Evolutionary conservation across 1,139 yeast species (phyloP).

Genomic region (Debaryomyces fabryi): DNA sequence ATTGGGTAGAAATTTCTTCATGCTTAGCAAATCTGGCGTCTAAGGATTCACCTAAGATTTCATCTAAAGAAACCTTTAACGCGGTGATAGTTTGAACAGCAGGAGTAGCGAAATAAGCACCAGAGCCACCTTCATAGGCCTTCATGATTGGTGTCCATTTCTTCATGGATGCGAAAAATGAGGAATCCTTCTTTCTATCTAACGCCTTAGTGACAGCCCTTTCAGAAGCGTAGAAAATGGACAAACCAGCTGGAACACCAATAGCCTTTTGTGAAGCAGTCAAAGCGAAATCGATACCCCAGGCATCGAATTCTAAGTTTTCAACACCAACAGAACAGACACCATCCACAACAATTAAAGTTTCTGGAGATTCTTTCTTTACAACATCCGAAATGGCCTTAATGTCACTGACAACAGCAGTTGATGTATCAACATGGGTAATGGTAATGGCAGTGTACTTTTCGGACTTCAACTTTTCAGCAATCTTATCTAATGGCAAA

Average conservation of each 20-base stretch:
- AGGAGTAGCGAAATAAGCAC: constrained; percentile 93
- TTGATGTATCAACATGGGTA: constrained; percentile 95
- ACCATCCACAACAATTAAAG: constrained; percentile 86
- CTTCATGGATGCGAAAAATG: constrained; percentile 75
- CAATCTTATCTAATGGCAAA: constrained; percentile 61
- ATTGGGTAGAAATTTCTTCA: constrained; percentile 59
- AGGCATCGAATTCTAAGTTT: constrained; percentile 77
- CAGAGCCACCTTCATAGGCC: constrained; percentile 80
- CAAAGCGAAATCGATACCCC: constrained; percentile 88
- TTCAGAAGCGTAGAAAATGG: constrained; percentile 73
- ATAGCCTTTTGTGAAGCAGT: constrained; percentile 96
- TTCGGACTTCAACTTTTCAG: constrained; percentile 51
- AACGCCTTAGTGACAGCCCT: constrained; percentile 72
- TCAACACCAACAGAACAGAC: constrained; percentile 95
- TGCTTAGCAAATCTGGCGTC: constrained; percentile 68
- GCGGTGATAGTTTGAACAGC: constrained; percentile 87
- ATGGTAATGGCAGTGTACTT: constrained; percentile 74
- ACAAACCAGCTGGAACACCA: constrained; percentile 92
- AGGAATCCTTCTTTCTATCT: constrained; percentile 54
- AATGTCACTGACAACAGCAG: constrained; percentile 84
- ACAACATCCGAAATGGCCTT: constrained; percentile 63
- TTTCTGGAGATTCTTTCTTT: constrained; percentile 69
- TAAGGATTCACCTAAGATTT: constrained; percentile 63
- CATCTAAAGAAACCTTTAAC: constrained; percentile 73
- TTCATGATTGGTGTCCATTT: constrained; percentile 91